Conservation (phyloP, 371 early-diverging fungal genomes). For the Catenaria anguillulae region DNA sequence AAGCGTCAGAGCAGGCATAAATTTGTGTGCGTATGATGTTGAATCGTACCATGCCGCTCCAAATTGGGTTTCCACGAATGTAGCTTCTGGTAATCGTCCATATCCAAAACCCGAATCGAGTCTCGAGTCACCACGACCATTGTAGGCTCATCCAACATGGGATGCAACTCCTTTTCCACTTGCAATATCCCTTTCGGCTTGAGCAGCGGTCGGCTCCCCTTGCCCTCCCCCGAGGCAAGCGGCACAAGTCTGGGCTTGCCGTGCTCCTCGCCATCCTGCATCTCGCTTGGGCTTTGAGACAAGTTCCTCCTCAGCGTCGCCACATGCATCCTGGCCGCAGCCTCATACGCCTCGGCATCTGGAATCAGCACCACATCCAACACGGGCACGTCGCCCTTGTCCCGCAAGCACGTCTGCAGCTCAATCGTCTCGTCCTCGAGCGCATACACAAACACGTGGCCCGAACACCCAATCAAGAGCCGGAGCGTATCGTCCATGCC, state of each 20-base stretch:
- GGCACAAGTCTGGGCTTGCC: no score
- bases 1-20: no score
- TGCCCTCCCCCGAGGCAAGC: no score
- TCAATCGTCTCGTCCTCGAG: not conserved
- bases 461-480: not conserved
- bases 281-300: no score
- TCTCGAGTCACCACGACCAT: not conserved
- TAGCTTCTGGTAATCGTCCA: not conserved
- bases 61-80: not conserved
- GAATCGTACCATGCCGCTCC: conserved; percentile 3
- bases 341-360: not conserved
- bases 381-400: not conserved
- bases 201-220: no score
- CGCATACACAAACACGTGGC: conserved; percentile 1
- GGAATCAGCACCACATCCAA: not conserved
- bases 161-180: no score
- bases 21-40: no score
- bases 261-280: no score
- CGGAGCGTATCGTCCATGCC: not conserved
- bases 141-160: not conserved
- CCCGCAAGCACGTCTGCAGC: not conserved
- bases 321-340: not conserved
- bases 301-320: no score
- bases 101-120: not conserved
- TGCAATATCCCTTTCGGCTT: no score